Conservation (phyloP, 108 stramenopile genomes). For the Nitzschia sp. region DNA sequence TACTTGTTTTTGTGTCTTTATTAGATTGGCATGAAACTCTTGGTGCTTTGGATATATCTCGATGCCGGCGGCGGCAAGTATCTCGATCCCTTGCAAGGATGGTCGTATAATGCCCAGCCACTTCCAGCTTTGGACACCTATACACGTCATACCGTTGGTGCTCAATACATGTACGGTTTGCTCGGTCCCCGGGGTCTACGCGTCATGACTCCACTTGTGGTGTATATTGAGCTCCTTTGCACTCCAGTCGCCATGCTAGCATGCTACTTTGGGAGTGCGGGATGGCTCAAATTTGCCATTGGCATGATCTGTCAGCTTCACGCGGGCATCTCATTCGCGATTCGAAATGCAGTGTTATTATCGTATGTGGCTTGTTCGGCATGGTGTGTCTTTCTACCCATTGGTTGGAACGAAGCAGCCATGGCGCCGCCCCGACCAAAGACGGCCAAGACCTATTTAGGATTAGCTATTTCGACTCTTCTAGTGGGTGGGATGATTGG, state of each 20-base stretch:
- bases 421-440: conserved; percentile 5
- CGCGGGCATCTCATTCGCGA: conserved; percentile 73
- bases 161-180: conserved; percentile 75
- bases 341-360: conserved; percentile 78
- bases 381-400: conserved; percentile 75
- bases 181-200: conserved; percentile 75
- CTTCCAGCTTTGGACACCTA: conserved; percentile 87
- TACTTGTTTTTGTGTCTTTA: neutral
- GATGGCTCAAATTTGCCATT: conserved; percentile 42
- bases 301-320: conserved; percentile 68
- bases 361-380: conserved; percentile 74
- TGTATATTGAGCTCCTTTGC: conserved; percentile 72
- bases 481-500: conserved; percentile 49
- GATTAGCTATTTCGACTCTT: conserved; percentile 21
- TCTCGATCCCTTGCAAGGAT: conserved; percentile 69
- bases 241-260: conserved; percentile 63
- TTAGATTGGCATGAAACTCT: conserved; percentile 52
- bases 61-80: conserved; percentile 87
- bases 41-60: conserved; percentile 80
- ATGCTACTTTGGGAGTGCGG: conserved; percentile 47
- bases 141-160: conserved; percentile 70
- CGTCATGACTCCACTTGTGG: conserved; percentile 77
- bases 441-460: neutral
- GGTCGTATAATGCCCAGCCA: conserved; percentile 71
- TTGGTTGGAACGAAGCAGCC: conserved; percentile 32